phyloP scores from a whole-genome alignment of 495 filamentous ascomycete species.

The Aspergillus coremiiformis region DNA sequence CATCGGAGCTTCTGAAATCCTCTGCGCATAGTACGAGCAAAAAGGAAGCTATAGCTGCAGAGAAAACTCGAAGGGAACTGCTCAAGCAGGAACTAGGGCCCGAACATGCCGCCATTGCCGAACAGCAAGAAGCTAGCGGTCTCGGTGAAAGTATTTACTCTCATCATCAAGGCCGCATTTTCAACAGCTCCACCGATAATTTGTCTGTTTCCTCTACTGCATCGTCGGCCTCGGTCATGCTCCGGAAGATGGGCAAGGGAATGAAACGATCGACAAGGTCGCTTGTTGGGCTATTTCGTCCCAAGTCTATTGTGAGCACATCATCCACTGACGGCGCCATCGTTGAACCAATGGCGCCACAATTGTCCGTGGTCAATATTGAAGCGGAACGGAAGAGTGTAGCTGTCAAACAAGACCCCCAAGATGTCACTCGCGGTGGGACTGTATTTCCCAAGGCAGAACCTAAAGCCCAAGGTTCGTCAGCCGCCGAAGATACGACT shows the following conservation, averaged over 20 bases:
- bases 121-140: slow-evolving; percentile 83
- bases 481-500: slow-evolving; percentile 42
- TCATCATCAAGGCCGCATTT: slow-evolving; percentile 70
- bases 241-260: slow-evolving; percentile 97
- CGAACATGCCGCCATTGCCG: slow-evolving; percentile 83
- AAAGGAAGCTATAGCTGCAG: slow-evolving; percentile 46
- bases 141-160: slow-evolving; percentile 91
- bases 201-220: slow-evolving; percentile 95
- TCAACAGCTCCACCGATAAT: slow-evolving; percentile 90
- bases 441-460: slow-evolving; percentile 90
- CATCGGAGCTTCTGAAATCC: slow-evolving; percentile 77
- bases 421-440: slow-evolving; percentile 60
- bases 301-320: slow-evolving; percentile 81
- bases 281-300: slow-evolving; percentile 88
- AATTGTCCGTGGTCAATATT: slow-evolving; percentile 90
- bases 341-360: slow-evolving; percentile 60
- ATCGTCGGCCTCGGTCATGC: slow-evolving; percentile 97
- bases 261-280: slow-evolving; percentile 90
- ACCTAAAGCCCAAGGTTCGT: slow-evolving; percentile 26
- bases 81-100: slow-evolving; percentile 67
- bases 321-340: slow-evolving; percentile 56
- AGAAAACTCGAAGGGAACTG: slow-evolving; percentile 63
- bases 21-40: slow-evolving; percentile 55
- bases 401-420: slow-evolving; percentile 66
- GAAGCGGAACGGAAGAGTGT: slow-evolving; percentile 86